A percentile compares a stretch with the other conserved stretches of the same genome.
phyloP scores from a whole-genome alignment of 2,329 filamentous ascomycete species.

The Thielaviopsis musarum region DNA sequence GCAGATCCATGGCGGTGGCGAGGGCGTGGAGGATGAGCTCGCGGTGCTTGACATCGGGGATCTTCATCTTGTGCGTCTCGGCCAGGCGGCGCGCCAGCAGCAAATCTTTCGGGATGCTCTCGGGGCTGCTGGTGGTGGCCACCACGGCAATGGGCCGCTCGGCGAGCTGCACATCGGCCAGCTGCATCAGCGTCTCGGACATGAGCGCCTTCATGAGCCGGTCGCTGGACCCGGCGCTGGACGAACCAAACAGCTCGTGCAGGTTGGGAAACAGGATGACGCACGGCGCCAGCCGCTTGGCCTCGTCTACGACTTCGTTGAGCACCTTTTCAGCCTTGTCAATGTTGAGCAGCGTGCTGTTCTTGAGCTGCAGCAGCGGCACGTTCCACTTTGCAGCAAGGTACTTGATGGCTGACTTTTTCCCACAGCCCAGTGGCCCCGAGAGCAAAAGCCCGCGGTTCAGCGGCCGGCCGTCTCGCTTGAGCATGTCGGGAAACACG shows the following conservation, averaged over 20 bases:
- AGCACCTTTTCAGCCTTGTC: slow-evolving; percentile 25
- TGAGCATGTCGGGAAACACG: slow-evolving; percentile 10
- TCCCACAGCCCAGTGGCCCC: slow-evolving; percentile 66
- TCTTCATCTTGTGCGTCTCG: slow-evolving; percentile 70
- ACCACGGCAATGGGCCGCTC: slow-evolving; percentile 59
- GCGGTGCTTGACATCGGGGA: slow-evolving; percentile 64
- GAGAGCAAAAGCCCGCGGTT: slow-evolving; percentile 50
- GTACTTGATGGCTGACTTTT: slow-evolving; percentile 59
- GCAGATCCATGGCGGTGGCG: slow-evolving; percentile 46
- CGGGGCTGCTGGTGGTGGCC: slow-evolving; percentile 77
- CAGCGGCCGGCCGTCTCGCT: background rate
- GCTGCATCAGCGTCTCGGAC: slow-evolving; percentile 5
- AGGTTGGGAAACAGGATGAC: slow-evolving; percentile 87
- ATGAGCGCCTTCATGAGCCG: slow-evolving; percentile 35
- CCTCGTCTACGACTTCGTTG: slow-evolving; percentile 42
- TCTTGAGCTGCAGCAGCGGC: slow-evolving; percentile 45
- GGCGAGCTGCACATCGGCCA: slow-evolving; percentile 3
- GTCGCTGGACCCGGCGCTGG: slow-evolving; percentile 40
- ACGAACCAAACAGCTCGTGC: slow-evolving; percentile 32
- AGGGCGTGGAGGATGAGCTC: slow-evolving; percentile 63
- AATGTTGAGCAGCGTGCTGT: slow-evolving; percentile 21
- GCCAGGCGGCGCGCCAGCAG: slow-evolving; percentile 62
- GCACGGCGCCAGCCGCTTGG: slow-evolving; percentile 69
- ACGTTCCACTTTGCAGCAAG: slow-evolving; percentile 57
- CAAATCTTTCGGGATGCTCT: slow-evolving; percentile 67